These are phyloP conservation scores for Fusarium falciforme DNA, from an alignment of 2,329 filamentous ascomycete genomes.

Conservation along the genomic window DNA sequence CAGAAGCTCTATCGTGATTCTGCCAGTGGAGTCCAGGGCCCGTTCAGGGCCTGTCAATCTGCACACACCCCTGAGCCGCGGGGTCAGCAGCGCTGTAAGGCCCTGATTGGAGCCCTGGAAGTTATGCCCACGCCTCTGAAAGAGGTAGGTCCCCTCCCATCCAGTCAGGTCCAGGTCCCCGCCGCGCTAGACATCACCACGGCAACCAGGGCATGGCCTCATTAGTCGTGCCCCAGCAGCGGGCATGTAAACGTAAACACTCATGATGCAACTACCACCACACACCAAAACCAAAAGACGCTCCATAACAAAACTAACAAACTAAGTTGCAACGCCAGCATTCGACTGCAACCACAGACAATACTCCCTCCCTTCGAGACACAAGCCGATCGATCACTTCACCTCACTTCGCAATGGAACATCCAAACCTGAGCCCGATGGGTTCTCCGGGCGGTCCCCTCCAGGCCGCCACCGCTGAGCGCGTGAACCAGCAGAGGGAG, in stretches of 20 bases:
- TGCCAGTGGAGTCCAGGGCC: neutral
- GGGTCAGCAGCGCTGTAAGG: slow-evolving; percentile 33
- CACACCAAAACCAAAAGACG: slow-evolving; percentile 7
- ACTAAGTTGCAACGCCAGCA: slow-evolving; percentile 23
- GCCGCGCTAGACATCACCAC: slow-evolving; percentile 24
- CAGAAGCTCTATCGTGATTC: slow-evolving; percentile 38
- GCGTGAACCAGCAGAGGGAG: slow-evolving; percentile 64
- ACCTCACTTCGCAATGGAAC: slow-evolving; percentile 28
- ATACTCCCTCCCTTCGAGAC: neutral
- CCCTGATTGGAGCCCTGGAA: slow-evolving; percentile 25
- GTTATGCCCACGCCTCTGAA: neutral
- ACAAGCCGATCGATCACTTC: neutral
- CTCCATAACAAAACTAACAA: slow-evolving; percentile 26
- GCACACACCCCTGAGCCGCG: slow-evolving; percentile 28
- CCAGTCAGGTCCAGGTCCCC: neutral
- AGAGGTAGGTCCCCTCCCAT: neutral
- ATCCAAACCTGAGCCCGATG: slow-evolving; percentile 57
- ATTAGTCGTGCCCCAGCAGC: slow-evolving; percentile 11
- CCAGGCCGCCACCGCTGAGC: slow-evolving; percentile 71
- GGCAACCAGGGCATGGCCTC: slow-evolving; percentile 30
- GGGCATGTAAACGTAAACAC: slow-evolving; percentile 41
- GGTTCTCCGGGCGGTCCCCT: slow-evolving; percentile 69
- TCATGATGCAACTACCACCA: slow-evolving; percentile 19
- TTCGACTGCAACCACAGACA: slow-evolving; percentile 3
- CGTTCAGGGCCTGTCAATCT: slow-evolving; percentile 27